Conservation (phyloP, 202 grass and related monocot species). For the Brachypodium distachyon region DNA sequence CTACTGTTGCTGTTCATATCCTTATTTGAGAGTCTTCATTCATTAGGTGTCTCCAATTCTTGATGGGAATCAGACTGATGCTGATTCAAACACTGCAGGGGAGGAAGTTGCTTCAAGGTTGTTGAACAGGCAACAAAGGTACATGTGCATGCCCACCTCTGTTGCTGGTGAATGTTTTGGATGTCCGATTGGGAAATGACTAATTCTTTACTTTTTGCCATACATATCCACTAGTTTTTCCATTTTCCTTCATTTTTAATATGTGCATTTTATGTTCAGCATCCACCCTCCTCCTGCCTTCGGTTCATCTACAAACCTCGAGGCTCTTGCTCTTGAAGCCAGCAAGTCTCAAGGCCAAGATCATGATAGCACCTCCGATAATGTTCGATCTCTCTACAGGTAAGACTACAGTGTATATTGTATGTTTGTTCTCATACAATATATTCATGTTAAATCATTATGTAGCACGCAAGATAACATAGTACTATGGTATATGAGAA, state of each 20-base stretch:
- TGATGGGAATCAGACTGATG: slow-evolving; percentile 70
- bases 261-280: slow-evolving; percentile 33
- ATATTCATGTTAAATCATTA: background rate
- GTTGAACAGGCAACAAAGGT: slow-evolving; percentile 65
- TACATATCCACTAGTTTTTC: background rate
- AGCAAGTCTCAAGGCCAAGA: slow-evolving; percentile 53
- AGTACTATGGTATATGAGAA: background rate
- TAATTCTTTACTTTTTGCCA: background rate
- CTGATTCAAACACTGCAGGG: slow-evolving; percentile 53
- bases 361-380: slow-evolving; percentile 52
- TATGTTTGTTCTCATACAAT: background rate
- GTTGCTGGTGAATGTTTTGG: background rate
- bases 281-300: slow-evolving; percentile 86
- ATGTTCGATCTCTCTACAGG: slow-evolving; percentile 35
- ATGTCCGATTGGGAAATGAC: background rate
- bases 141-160: slow-evolving; percentile 3
- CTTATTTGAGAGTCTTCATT: slow-evolving; percentile 51
- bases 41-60: slow-evolving; percentile 64
- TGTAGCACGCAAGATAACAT: background rate
- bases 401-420: background rate
- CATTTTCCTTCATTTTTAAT: slow-evolving; percentile 1
- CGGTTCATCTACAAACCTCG: slow-evolving; percentile 89
- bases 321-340: slow-evolving; percentile 76
- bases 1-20: background rate
- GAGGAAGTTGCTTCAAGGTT: slow-evolving; percentile 62